Base-by-base conservation (phyloP, 2,329 filamentous ascomycete genomes). In the Talaromyces sp. region DNA sequence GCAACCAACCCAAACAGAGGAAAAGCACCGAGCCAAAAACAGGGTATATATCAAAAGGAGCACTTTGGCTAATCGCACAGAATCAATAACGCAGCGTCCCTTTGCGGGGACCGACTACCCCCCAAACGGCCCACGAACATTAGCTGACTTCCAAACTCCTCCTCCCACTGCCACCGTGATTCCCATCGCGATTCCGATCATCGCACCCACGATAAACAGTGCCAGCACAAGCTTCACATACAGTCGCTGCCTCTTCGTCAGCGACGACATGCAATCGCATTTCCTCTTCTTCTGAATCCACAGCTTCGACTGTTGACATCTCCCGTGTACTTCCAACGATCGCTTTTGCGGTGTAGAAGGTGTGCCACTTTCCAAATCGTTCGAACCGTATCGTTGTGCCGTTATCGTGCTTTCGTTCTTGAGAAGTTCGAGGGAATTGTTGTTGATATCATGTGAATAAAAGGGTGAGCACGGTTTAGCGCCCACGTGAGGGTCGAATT, bases 171-270 rank as follows among this genome's bases (percentile, higher is more conserved):
- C 78, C 24, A 74, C 74, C 1, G 78, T 79, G 64, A 82, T 79
- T 3, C 80, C 79, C 65, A 82, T 67, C 10, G 79, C 80, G 65
- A 82, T 76, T 6, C 76, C 80, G 19, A 82, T 76, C 74, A 80
- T 80, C 16, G 72, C 73, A 5, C 79, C 80, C 22, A 81, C 67
- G 8, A 78, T 74, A 13, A 80, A 64, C n/a, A 81, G 60, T 0
- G 78, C 80, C 60, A 82, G 73, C 13, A 75, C 65, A 0, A 74
- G 69, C 65, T 81, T 81, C 45, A 81, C 69, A 5, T 70, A 67
- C 65, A 82, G 67, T 13, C 75, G 73, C 67, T 81, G 78, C 58
- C 70, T 73, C 43, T 69, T 72, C 37, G 68, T 75, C 69, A 82
- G 64, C 0, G 70, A 70, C 6, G 70, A 63, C 61, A 82, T 66